A percentile compares a stretch with the other conserved stretches of the same genome.
Conservation (phyloP, 2,329 filamentous ascomycete genomes). For the Fusarium sp. region DNA sequence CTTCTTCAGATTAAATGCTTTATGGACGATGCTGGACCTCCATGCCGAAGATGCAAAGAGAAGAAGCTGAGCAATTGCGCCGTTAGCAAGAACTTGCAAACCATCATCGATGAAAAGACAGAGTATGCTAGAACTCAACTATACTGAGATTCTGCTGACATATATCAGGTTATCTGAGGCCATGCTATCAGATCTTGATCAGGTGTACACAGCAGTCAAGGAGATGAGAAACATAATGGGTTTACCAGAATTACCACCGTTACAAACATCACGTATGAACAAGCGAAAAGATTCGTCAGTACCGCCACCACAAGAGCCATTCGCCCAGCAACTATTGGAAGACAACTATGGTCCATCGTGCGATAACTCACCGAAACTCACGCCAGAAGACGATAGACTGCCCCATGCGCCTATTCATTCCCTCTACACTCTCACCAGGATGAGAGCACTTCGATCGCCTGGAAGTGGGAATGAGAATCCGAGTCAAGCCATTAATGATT, state of each 20-base stretch:
- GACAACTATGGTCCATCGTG: constrained; percentile 43
- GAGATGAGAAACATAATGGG: constrained; percentile 42
- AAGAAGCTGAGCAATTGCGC: constrained; percentile 53
- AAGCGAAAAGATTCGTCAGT: constrained; percentile 24
- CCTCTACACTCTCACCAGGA: constrained; percentile 52
- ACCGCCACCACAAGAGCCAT: not conserved
- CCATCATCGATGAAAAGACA: constrained; percentile 56
- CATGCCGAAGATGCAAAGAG: constrained; percentile 53
- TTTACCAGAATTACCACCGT: constrained; percentile 36
- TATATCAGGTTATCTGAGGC: constrained; percentile 20
- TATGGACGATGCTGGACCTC: constrained; percentile 55
- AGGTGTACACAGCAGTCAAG: constrained; percentile 41
- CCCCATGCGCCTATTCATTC: constrained; percentile 55
- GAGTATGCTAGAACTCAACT: constrained; percentile 38
- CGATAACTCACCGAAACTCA: constrained; percentile 46
- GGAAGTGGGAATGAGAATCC: constrained; percentile 40
- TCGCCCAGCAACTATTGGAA: not conserved
- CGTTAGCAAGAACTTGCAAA: constrained; percentile 57
- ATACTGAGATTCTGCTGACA: accelerated
- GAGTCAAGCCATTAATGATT: constrained; percentile 46
- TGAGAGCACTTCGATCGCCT: constrained; percentile 51
- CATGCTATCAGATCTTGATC: constrained; percentile 40
- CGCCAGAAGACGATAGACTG: constrained; percentile 50
- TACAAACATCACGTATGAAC: constrained; percentile 30
- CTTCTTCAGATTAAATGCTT: constrained; percentile 53